Conservation (phyloP, 2,329 filamentous ascomycete species). For the Aspergillus neotritici region DNA sequence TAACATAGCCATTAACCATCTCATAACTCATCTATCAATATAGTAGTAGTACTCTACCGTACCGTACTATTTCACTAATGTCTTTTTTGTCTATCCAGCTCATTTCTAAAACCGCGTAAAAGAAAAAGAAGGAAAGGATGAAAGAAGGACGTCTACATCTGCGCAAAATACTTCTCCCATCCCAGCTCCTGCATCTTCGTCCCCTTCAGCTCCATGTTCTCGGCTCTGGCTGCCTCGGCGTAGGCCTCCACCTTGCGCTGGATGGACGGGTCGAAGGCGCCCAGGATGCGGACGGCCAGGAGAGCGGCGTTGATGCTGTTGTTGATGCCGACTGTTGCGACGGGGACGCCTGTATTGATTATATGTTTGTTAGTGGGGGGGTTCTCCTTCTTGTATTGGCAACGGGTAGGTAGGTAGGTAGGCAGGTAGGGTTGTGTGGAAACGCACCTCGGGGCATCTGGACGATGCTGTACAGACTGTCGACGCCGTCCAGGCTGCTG, state of each 20-base stretch:
- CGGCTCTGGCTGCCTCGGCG: conserved; percentile 35
- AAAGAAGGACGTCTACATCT: conserved; percentile 28
- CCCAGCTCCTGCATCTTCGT: conserved; percentile 39
- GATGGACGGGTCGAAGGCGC: conserved; percentile 42
- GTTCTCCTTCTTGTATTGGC: background rate
- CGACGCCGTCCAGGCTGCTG: conserved; percentile 64
- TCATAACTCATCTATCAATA: background rate
- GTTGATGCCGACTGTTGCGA: conserved; percentile 72
- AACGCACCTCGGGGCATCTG: conserved; percentile 63
- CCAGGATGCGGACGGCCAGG: conserved; percentile 64
- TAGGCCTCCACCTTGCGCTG: conserved; percentile 41
- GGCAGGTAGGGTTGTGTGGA: background rate
- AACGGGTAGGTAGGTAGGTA: background rate
- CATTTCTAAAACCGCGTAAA: too few relatives aligned
- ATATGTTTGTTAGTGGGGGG: conserved; percentile 17
- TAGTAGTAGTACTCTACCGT: too few relatives aligned
- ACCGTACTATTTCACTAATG: too few relatives aligned
- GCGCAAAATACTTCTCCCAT: conserved; percentile 42
- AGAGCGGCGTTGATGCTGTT: conserved; percentile 73
- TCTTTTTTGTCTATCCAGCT: too few relatives aligned
- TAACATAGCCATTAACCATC: background rate
- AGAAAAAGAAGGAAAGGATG: too few relatives aligned
- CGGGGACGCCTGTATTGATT: conserved; percentile 55
- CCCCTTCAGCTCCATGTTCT: conserved; percentile 41
- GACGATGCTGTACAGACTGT: conserved; percentile 66